Evolutionary conservation across 2,329 filamentous ascomycete genomes (phyloP).

Genomic region (Stagonosporopsis rhizophila): DNA sequence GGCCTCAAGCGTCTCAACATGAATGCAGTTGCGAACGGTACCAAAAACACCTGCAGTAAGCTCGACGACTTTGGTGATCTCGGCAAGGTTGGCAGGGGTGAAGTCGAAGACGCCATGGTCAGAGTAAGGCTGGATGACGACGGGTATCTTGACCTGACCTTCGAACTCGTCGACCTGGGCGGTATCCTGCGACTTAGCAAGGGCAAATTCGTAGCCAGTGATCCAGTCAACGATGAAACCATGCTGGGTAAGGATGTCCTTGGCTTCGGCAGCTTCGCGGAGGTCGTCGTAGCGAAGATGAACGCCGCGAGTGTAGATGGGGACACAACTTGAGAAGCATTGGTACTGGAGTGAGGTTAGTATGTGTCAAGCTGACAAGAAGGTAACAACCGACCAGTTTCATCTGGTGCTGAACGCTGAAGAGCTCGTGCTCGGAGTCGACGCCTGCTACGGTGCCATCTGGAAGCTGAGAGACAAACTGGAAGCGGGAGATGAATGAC

Average conservation of each 20-base stretch:
- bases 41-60: slow-evolving; percentile 28
- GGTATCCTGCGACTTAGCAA: slow-evolving; percentile 36
- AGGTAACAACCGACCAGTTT: slow-evolving; percentile 32
- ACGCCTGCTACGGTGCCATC: slow-evolving; percentile 31
- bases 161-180: slow-evolving; percentile 38
- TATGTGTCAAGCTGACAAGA: neutral
- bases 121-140: slow-evolving; percentile 28
- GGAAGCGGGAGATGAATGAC: slow-evolving; percentile 37
- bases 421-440: slow-evolving; percentile 34
- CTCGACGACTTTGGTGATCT: slow-evolving; percentile 23
- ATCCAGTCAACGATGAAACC: slow-evolving; percentile 32
- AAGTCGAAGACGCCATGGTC: slow-evolving; percentile 23
- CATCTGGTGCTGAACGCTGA: slow-evolving; percentile 36
- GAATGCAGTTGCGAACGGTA: slow-evolving; percentile 26
- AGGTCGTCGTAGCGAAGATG: slow-evolving; percentile 51
- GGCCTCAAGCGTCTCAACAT: slow-evolving; percentile 25
- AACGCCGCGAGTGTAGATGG: slow-evolving; percentile 33
- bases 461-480: slow-evolving; percentile 29
- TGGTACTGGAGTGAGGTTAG: slow-evolving; percentile 36
- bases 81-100: slow-evolving; percentile 22
- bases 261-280: slow-evolving; percentile 41
- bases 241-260: slow-evolving; percentile 31
- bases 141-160: slow-evolving; percentile 38
- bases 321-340: slow-evolving; percentile 33
- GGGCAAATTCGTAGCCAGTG: slow-evolving; percentile 32